Evolutionary conservation across 2,329 filamentous ascomycete genomes (phyloP).

Genomic region (Fusarium sp.): DNA sequence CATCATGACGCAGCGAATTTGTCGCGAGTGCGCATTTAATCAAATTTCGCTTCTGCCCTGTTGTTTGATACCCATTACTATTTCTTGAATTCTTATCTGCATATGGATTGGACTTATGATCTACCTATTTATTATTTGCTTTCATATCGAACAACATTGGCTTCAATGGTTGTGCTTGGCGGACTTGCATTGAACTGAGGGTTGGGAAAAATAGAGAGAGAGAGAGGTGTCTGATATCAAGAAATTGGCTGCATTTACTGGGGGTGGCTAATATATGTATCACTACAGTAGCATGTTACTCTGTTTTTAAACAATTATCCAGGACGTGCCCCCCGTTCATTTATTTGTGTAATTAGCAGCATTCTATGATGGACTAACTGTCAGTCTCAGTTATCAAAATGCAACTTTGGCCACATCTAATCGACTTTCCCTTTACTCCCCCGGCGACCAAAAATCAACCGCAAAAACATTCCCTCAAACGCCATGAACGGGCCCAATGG

Average conservation of each 20-base stretch:
- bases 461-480: background rate
- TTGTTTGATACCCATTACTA: slow-evolving; percentile 49
- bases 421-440: slow-evolving; percentile 13
- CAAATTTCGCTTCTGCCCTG: slow-evolving; percentile 45
- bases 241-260: slow-evolving; percentile 26
- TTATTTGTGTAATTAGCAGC: slow-evolving; percentile 11
- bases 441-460: slow-evolving; percentile 3
- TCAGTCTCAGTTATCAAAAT: slow-evolving; percentile 26
- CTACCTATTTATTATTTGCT: slow-evolving; percentile 21
- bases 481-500: background rate
- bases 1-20: slow-evolving; percentile 7
- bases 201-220: slow-evolving; percentile 41
- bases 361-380: slow-evolving; percentile 12
- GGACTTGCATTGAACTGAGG: slow-evolving; percentile 23
- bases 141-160: slow-evolving; percentile 24
- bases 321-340: slow-evolving; percentile 12
- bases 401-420: slow-evolving; percentile 16
- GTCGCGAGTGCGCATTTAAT: slow-evolving; percentile 7
- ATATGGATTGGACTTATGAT: slow-evolving; percentile 20
- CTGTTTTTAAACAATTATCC: slow-evolving; percentile 15
- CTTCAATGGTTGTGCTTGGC: slow-evolving; percentile 25
- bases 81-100: slow-evolving; percentile 32
- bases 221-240: slow-evolving; percentile 17
- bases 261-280: slow-evolving; percentile 27
- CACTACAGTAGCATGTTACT: slow-evolving; percentile 24